Conservation (phyloP, 1,284 basidiomycete species). For the Bondarzewia mesenterica region DNA sequence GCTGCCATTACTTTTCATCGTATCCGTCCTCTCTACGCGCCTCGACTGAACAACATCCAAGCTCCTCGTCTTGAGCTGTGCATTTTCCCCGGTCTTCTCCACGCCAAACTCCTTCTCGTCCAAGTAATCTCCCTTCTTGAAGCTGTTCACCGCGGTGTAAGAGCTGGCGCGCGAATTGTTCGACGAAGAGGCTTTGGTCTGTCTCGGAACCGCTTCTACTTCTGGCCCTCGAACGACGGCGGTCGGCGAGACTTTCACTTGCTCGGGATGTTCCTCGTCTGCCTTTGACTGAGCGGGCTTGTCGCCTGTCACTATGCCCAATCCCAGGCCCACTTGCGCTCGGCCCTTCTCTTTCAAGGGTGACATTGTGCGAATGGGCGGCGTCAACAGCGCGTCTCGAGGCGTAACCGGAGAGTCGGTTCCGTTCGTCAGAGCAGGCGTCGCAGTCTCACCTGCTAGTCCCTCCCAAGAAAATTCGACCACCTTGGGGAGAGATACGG, state of each 20-base stretch:
- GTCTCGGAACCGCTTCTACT: neutral
- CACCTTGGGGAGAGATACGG: conserved; percentile 7
- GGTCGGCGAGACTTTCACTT: neutral
- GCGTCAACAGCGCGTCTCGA: conserved; percentile 7
- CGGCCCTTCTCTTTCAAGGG: neutral
- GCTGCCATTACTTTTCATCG: conserved; percentile 40
- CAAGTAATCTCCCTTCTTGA: conserved; percentile 24
- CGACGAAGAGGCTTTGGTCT: neutral
- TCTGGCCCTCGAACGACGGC: neutral
- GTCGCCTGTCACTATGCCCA: neutral
- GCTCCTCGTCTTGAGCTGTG: conserved; percentile 21
- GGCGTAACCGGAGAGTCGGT: conserved; percentile 8
- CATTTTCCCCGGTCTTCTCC: conserved; percentile 10
- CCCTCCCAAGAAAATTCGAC: conserved; percentile 17
- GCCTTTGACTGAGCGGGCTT: neutral
- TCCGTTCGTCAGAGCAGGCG: conserved; percentile 12
- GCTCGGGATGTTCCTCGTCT: neutral
- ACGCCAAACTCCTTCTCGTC: conserved; percentile 31
- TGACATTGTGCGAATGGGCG: neutral
- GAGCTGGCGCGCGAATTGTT: conserved; percentile 6
- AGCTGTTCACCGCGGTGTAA: conserved; percentile 5
- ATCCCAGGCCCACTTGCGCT: neutral
- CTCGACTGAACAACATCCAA: conserved; percentile 9
- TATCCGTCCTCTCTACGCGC: conserved; percentile 23
- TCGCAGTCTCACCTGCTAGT: conserved; percentile 2